phyloP scores from a whole-genome alignment of 1,284 basidiomycete species.

The Erythrobasidium hasegawianum region DNA sequence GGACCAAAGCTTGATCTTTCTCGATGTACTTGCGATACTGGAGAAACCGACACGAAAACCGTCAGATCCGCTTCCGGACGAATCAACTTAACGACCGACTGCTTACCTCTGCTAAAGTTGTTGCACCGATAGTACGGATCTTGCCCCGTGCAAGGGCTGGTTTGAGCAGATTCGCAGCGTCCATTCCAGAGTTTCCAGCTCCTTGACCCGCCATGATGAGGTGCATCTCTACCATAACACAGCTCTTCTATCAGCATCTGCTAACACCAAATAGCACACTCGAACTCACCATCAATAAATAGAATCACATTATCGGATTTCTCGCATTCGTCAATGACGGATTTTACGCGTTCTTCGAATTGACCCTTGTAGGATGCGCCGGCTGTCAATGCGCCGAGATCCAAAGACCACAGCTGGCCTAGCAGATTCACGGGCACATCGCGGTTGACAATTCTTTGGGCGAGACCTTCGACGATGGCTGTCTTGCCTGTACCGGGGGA shows the following conservation, averaged over 20 bases:
- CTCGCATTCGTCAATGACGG: conserved; percentile 86
- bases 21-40: conserved; percentile 94
- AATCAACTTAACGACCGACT: neutral
- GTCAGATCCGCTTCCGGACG: neutral
- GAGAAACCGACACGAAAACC: conserved; percentile 61
- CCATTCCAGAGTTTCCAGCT: conserved; percentile 51
- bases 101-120: conserved; percentile 4
- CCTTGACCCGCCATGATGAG: conserved; percentile 81
- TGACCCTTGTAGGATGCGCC: conserved; percentile 74
- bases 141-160: conserved; percentile 70
- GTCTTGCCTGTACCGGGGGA: conserved; percentile 49
- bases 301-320: conserved; percentile 85
- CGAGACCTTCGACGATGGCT: conserved; percentile 90
- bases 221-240: conserved; percentile 55
- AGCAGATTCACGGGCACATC: conserved; percentile 72
- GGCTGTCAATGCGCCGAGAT: conserved; percentile 94
- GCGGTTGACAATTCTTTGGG: conserved; percentile 90
- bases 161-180: conserved; percentile 78
- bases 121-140: conserved; percentile 84
- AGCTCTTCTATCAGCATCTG: too few relatives aligned
- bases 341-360: conserved; percentile 95
- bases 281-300: conserved; percentile 66
- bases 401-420: conserved; percentile 58
- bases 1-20: conserved; percentile 88
- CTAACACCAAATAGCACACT: too few relatives aligned